Conservation (phyloP, 2,329 filamentous ascomycete genomes). For the Fragosphaeria purpurea region DNA sequence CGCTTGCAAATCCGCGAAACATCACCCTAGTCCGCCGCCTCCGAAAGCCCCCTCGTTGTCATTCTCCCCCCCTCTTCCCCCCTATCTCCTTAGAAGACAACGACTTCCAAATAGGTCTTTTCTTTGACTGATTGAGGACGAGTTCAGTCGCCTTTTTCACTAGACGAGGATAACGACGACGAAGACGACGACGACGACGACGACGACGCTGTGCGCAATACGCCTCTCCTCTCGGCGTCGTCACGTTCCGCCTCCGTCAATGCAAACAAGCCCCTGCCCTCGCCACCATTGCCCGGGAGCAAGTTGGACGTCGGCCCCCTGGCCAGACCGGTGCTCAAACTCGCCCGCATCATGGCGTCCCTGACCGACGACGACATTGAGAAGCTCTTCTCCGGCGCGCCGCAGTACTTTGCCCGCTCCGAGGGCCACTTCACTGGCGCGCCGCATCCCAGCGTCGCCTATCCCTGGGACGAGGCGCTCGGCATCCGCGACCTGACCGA, state of each 20-base stretch:
- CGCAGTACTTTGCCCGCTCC: slow-evolving; percentile 56
- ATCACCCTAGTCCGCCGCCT: too few relatives aligned
- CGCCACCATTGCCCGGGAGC: slow-evolving; percentile 35
- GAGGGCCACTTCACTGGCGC: slow-evolving; percentile 50
- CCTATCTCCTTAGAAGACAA: too few relatives aligned
- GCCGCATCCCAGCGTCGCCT: slow-evolving; percentile 53
- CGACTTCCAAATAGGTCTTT: too few relatives aligned
- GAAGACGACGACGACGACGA: too few relatives aligned
- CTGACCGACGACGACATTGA: slow-evolving; percentile 51
- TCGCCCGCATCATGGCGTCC: slow-evolving; percentile 49
- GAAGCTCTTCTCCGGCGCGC: slow-evolving; percentile 65
- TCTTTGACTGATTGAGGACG: too few relatives aligned
- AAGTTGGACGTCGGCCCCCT: slow-evolving; percentile 30
- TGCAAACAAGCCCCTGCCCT: slow-evolving; percentile 48
- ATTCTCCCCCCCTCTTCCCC: too few relatives aligned
- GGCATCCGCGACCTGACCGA: slow-evolving; percentile 55
- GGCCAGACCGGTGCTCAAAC: slow-evolving; percentile 36
- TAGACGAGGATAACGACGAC: too few relatives aligned
- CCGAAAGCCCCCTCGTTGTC: too few relatives aligned
- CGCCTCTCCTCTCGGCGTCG: slow-evolving; percentile 5
- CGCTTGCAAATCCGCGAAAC: too few relatives aligned
- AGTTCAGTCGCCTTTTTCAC: too few relatives aligned
- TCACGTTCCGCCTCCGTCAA: slow-evolving; percentile 23
- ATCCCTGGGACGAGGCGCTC: slow-evolving; percentile 56
- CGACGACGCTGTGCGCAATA: neutral